phyloP scores from a whole-genome alignment of 2,329 filamentous ascomycete species.

The Beauveria rudraprayagi region DNA sequence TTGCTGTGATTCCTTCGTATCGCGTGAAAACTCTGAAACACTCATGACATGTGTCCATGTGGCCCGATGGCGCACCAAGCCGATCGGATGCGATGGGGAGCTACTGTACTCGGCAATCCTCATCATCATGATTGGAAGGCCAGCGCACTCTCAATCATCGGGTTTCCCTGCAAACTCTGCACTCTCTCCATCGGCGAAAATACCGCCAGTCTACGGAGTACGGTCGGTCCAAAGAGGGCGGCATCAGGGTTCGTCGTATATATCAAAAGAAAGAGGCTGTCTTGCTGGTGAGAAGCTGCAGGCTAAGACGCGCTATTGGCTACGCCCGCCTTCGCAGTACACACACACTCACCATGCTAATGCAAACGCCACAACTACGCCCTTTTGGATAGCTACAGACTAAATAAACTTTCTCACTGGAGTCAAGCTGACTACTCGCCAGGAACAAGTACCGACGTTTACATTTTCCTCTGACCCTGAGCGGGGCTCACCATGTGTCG shows the following conservation, averaged over 20 bases:
- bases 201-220: not conserved
- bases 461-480: not conserved
- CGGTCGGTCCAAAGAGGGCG: not conserved
- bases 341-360: not conserved
- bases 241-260: not conserved
- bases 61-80: not conserved
- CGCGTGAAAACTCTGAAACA: not conserved
- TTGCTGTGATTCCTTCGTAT: not conserved
- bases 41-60: not conserved
- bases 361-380: not conserved
- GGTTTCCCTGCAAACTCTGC: not conserved
- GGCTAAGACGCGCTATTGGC: not conserved
- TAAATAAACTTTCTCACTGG: not conserved
- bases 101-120: not conserved
- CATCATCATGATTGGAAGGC: not conserved
- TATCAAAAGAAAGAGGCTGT: not conserved
- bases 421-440: not conserved
- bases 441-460: conserved; percentile 1
- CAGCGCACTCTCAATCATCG: not conserved
- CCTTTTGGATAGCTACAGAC: not conserved
- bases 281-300: not conserved
- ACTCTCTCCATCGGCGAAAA: not conserved
- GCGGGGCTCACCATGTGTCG: not conserved
- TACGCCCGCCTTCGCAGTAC: not conserved
- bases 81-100: not conserved